Conservation (phyloP, 306 rosid species). For the Phaseolus lunatus region DNA sequence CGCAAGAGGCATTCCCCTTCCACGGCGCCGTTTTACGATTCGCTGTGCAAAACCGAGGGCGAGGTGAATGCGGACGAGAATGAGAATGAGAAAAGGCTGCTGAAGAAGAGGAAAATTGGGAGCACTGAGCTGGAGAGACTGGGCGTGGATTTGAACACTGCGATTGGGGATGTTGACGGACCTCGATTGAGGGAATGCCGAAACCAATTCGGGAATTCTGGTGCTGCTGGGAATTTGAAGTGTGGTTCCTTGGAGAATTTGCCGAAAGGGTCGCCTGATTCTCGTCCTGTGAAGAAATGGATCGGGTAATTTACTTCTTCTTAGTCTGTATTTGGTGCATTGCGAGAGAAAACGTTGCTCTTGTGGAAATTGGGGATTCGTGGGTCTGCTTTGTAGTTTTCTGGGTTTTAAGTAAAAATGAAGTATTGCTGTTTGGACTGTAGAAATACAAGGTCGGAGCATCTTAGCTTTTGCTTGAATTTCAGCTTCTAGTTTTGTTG, state of each 20-base stretch:
- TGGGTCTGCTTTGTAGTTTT: neutral
- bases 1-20: constrained; percentile 51
- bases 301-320: constrained; percentile 54
- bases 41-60: constrained; percentile 9
- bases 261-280: constrained; percentile 54
- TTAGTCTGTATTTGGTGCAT: neutral
- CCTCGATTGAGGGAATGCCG: constrained; percentile 87
- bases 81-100: constrained; percentile 37
- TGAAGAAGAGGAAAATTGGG: constrained; percentile 62
- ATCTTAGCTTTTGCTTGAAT: constrained; percentile 15
- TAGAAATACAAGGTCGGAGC: neutral
- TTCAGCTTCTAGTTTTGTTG: neutral
- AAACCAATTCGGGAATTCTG: constrained; percentile 37
- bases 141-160: constrained; percentile 68
- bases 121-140: constrained; percentile 69
- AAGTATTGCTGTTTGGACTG: constrained; percentile 2
- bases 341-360: neutral
- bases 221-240: constrained; percentile 50
- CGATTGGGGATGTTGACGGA: constrained; percentile 53
- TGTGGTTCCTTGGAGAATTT: constrained; percentile 51
- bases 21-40: constrained; percentile 44
- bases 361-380: neutral
- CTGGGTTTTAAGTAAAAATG: neutral
- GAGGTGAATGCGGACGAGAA: constrained; percentile 13
- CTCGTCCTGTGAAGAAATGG: constrained; percentile 77